Evolutionary conservation across 495 filamentous ascomycete genomes (phyloP).

Genomic region (Mytilinidion resinicola): DNA sequence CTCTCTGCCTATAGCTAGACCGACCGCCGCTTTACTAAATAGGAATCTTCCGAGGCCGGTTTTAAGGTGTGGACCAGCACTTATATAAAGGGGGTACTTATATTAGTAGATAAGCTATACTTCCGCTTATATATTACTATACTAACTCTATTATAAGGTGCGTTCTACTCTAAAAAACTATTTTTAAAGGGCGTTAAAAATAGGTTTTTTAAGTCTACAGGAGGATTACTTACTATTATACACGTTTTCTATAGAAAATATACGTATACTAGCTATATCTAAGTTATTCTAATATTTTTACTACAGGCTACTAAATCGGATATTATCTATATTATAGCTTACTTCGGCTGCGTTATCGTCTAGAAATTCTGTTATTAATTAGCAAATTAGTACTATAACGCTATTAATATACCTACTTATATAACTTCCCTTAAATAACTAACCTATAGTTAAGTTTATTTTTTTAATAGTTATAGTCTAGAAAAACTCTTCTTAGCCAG

Average conservation of each 20-base stretch:
- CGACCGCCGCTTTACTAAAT: background rate
- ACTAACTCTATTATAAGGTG: constrained; percentile 1
- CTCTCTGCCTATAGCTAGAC: background rate
- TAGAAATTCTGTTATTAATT: constrained; percentile 1
- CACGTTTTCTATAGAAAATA: constrained; percentile 2
- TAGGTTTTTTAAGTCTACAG: too few species aligned
- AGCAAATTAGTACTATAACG: background rate
- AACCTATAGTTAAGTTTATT: background rate
- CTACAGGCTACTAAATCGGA: too few species aligned
- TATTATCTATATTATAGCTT: too few species aligned
- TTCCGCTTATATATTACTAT: constrained; percentile 3
- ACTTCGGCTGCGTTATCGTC: too few species aligned
- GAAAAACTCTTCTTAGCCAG: background rate
- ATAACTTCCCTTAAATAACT: background rate
- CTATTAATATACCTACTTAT: background rate
- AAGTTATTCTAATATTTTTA: background rate
- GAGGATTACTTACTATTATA: constrained; percentile 8
- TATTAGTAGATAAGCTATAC: background rate
- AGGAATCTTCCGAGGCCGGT: background rate
- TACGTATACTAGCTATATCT: constrained; percentile 1
- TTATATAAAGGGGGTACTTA: background rate
- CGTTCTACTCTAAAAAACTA: background rate
- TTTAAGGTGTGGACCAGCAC: background rate
- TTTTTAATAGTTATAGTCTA: background rate
- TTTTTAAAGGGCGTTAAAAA: too few species aligned